phyloP scores from a whole-genome alignment of 2,329 filamentous ascomycete species.

The Pseudohalonectria lignicola region DNA sequence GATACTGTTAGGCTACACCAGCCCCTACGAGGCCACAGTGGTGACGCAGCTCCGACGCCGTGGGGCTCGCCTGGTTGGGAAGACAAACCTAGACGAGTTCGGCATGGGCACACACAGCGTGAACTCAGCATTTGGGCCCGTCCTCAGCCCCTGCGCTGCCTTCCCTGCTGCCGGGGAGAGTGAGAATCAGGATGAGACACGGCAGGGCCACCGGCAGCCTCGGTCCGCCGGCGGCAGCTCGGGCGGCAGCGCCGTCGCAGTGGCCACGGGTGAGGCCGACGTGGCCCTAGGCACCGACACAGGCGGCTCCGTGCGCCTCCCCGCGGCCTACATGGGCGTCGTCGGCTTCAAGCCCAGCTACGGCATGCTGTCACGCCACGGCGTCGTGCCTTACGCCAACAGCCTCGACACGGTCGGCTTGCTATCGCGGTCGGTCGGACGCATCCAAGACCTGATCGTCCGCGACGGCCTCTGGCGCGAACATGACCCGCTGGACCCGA shows the following conservation, averaged over 20 bases:
- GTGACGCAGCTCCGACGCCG: constrained; percentile 52
- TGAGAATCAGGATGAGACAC: constrained; percentile 1
- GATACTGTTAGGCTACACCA: constrained; percentile 56
- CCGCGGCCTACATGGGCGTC: constrained; percentile 74
- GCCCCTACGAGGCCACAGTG: constrained; percentile 74
- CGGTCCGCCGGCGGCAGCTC: constrained; percentile 80
- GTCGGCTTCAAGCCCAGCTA: constrained; percentile 90
- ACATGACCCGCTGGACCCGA: constrained; percentile 64
- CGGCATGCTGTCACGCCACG: constrained; percentile 73
- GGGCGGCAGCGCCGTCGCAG: constrained; percentile 82
- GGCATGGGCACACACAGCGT: constrained; percentile 25
- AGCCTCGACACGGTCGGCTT: constrained; percentile 85
- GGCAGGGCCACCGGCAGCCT: constrained; percentile 12
- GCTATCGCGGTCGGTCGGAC: constrained; percentile 43
- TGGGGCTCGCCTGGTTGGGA: constrained; percentile 56
- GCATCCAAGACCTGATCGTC: constrained; percentile 39
- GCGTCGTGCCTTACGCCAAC: constrained; percentile 85
- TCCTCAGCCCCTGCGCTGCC: constrained; percentile 2
- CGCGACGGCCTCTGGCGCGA: constrained; percentile 28
- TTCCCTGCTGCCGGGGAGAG: no score
- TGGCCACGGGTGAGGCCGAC: constrained; percentile 47
- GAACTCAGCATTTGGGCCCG: constrained; percentile 16
- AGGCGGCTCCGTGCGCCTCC: constrained; percentile 77
- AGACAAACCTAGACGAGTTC: constrained; percentile 76
- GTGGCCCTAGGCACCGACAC: constrained; percentile 85